Conservation (phyloP, 1,284 basidiomycete species). For the Microbotryum intermedium region DNA sequence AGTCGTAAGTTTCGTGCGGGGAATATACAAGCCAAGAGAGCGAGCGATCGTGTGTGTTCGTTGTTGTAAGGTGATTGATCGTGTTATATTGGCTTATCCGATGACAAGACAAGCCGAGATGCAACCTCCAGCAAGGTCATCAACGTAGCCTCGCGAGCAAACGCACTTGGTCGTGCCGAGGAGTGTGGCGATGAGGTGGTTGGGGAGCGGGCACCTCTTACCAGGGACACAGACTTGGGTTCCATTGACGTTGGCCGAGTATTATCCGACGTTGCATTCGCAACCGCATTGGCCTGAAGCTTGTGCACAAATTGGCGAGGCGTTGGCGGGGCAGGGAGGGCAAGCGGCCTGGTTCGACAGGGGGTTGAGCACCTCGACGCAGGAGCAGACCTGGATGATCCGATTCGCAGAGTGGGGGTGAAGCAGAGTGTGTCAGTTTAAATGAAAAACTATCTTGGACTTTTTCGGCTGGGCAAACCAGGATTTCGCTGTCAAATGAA, state of each 20-base stretch:
- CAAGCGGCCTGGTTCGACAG: not conserved
- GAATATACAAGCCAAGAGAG: no score
- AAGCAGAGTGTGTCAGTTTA: no score
- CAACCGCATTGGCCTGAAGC: not conserved
- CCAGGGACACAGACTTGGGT: not conserved
- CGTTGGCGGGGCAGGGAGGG: conserved; percentile 4
- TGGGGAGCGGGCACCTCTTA: not conserved
- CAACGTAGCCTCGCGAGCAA: conserved; percentile 4
- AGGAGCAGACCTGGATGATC: not conserved
- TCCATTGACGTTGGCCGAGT: not conserved
- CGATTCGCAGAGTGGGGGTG: no score
- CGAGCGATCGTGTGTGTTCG: no score
- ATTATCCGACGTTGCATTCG: conserved; percentile 1
- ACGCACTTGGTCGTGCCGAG: not conserved
- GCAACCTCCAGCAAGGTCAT: conserved; percentile 7
- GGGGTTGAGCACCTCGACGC: not conserved
- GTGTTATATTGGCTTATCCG: not conserved
- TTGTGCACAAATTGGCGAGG: not conserved
- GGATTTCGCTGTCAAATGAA: not conserved
- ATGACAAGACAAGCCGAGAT: conserved; percentile 2
- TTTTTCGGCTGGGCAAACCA: no score
- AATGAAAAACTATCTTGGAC: no score
- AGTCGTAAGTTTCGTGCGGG: no score
- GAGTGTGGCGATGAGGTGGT: not conserved
- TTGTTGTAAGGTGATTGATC: not conserved